Percentiles rank a stretch among this genome's conserved stretches.
These are phyloP conservation scores for Podila epigama DNA, from an alignment of 192 early-diverging fungal species.

Conservation along the genomic window DNA sequence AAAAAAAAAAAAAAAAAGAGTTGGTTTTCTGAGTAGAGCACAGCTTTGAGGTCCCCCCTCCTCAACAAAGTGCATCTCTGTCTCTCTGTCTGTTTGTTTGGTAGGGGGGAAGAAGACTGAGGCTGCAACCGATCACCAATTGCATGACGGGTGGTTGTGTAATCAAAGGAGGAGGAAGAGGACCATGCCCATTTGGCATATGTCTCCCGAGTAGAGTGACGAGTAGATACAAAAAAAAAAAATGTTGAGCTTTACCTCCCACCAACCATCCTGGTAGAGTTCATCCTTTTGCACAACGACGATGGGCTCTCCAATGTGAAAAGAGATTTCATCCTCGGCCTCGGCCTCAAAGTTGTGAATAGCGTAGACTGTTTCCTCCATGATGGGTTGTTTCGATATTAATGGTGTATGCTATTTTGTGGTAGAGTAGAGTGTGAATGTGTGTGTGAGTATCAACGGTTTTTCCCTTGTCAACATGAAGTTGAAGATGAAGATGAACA, in stretches of 20 bases:
- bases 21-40: background rate
- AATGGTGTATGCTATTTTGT: background rate
- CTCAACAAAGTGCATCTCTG: too few relatives aligned
- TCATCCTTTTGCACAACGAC: constrained; percentile 78
- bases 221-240: background rate
- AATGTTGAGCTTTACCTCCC: constrained; percentile 58
- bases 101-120: too few relatives aligned
- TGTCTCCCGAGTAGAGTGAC: background rate
- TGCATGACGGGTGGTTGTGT: too few relatives aligned
- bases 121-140: too few relatives aligned
- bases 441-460: too few relatives aligned
- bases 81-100: too few relatives aligned
- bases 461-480: too few relatives aligned
- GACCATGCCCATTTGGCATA: background rate
- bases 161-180: background rate
- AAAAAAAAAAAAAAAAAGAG: background rate
- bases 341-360: constrained; percentile 67
- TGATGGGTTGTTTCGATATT: constrained; percentile 6
- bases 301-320: constrained; percentile 69
- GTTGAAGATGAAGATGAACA: too few relatives aligned
- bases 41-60: too few relatives aligned
- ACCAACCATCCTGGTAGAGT: constrained; percentile 78
- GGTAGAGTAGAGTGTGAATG: too few relatives aligned
- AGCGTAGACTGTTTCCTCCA: constrained; percentile 59
- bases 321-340: constrained; percentile 74